These are phyloP conservation scores for Penicillium aurantiogriseum DNA, from an alignment of 2,329 filamentous ascomycete species.

Conservation along the genomic window DNA sequence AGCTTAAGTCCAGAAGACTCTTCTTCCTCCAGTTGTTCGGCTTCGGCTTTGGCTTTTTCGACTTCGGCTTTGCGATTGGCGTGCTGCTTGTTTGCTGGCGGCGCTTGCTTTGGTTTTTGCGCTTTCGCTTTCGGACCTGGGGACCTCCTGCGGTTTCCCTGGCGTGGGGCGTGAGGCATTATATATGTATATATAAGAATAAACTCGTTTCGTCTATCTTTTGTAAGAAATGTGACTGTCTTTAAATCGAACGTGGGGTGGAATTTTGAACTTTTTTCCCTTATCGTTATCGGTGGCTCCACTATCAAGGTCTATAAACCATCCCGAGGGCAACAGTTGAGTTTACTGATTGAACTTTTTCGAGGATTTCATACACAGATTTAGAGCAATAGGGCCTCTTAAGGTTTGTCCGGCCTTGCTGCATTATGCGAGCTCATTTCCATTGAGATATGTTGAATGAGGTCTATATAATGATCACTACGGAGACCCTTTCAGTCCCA, in stretches of 20 bases:
- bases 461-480: neutral
- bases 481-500: neutral
- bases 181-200: neutral
- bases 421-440: accelerated
- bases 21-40: neutral
- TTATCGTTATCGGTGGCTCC: conserved; percentile 12
- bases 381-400: too few relatives aligned
- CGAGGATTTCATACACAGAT: neutral
- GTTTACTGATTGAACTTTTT: neutral
- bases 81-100: conserved; percentile 12
- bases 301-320: neutral
- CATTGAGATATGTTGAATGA: neutral
- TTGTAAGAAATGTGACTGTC: neutral
- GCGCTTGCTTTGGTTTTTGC: conserved; percentile 8
- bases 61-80: conserved; percentile 8
- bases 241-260: conserved; percentile 2
- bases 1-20: conserved; percentile 22
- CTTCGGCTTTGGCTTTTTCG: conserved; percentile 9
- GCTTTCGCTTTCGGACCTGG: conserved; percentile 3
- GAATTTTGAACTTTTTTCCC: conserved; percentile 8
- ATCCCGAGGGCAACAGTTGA: too few relatives aligned
- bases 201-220: neutral
- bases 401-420: neutral
- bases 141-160: conserved; percentile 12
- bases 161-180: conserved; percentile 9